phyloP scores from a whole-genome alignment of 371 early-diverging fungal genomes.

The Conidiobolus coronatus region DNA sequence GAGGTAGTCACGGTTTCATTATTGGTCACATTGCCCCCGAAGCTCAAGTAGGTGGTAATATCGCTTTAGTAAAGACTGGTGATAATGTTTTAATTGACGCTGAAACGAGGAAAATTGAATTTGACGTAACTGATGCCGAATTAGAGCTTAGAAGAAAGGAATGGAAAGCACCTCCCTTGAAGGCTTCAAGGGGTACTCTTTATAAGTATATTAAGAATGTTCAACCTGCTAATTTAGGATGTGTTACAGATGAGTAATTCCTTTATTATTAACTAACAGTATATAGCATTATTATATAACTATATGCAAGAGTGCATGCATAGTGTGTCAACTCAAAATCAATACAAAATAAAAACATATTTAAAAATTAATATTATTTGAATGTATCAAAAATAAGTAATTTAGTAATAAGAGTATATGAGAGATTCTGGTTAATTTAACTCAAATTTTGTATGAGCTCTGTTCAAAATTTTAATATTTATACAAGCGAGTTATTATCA shows the following conservation, averaged over 20 bases:
- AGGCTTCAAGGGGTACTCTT: constrained; percentile 70
- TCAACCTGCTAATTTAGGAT: constrained; percentile 57
- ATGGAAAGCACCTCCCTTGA: constrained; percentile 61
- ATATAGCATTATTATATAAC: too few relatives aligned
- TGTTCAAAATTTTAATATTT: too few relatives aligned
- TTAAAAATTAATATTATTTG: too few relatives aligned
- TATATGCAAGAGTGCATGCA: too few relatives aligned
- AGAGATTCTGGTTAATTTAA: too few relatives aligned
- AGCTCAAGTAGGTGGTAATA: constrained; percentile 89
- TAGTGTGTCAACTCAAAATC: too few relatives aligned
- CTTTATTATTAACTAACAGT: too few relatives aligned
- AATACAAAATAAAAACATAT: too few relatives aligned
- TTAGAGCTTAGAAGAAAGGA: constrained; percentile 29
- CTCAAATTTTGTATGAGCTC: too few relatives aligned
- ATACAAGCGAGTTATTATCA: too few relatives aligned
- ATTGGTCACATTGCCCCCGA: constrained; percentile 96
- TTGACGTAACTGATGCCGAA: constrained; percentile 54
- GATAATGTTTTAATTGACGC: constrained; percentile 79
- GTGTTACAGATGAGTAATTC: constrained; percentile 58
- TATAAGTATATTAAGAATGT: constrained; percentile 76
- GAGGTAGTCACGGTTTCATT: constrained; percentile 91
- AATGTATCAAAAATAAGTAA: too few relatives aligned
- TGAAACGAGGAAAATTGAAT: constrained; percentile 34
- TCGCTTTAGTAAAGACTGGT: constrained; percentile 70
- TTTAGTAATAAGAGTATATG: too few relatives aligned